Conservation (phyloP, 2,329 filamentous ascomycete genomes). For the Plectosphaerella plurivora region DNA sequence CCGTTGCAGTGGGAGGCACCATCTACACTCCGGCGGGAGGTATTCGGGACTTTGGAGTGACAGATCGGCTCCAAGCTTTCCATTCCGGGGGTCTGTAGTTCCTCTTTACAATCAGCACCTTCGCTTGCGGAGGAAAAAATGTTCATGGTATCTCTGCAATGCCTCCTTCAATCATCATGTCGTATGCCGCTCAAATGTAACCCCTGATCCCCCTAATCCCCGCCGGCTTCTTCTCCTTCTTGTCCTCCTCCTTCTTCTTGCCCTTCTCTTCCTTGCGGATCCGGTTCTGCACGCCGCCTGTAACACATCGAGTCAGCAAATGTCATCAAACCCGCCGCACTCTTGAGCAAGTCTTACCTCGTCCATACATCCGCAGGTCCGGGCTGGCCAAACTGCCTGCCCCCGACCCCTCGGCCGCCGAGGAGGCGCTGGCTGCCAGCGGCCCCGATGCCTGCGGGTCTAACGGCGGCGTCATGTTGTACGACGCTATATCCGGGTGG, state of each 20-base stretch:
- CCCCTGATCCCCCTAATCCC: constrained; percentile 37
- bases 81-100: too few relatives aligned
- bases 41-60: too few relatives aligned
- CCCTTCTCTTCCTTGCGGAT: constrained; percentile 46
- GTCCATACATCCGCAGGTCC: constrained; percentile 39
- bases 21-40: too few relatives aligned
- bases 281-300: constrained; percentile 44
- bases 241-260: constrained; percentile 36
- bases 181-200: constrained; percentile 19
- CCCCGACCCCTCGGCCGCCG: constrained; percentile 23
- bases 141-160: too few relatives aligned
- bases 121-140: too few relatives aligned
- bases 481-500: constrained; percentile 32
- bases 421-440: constrained; percentile 19
- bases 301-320: neutral
- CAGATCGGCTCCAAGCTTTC: too few relatives aligned
- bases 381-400: constrained; percentile 24
- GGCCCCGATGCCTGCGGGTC: constrained; percentile 24
- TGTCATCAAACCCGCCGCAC: constrained; percentile 17
- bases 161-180: neutral
- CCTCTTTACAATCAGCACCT: too few relatives aligned
- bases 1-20: too few relatives aligned
- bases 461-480: constrained; percentile 38
- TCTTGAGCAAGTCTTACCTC: constrained; percentile 32
- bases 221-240: constrained; percentile 31